These are phyloP conservation scores for Fusarium sp. DNA, from an alignment of 2,329 filamentous ascomycete genomes.

Conservation along the genomic window DNA sequence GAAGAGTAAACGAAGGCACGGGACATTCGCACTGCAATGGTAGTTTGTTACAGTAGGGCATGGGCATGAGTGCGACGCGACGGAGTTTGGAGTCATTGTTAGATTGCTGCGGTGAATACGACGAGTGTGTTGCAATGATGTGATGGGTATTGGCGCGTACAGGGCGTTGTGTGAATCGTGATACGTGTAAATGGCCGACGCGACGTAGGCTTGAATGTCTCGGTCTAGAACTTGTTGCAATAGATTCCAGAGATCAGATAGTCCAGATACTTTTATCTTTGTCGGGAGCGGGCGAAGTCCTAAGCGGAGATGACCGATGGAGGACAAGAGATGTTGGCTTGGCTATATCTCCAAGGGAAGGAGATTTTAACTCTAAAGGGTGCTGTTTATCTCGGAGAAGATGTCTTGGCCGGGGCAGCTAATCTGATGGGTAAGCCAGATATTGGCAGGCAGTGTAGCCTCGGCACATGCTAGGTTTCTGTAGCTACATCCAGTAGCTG, in stretches of 20 bases:
- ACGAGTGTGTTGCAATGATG: neutral
- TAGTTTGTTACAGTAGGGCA: neutral
- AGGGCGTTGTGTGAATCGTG: neutral
- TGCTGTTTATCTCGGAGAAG: neutral
- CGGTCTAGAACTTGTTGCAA: neutral
- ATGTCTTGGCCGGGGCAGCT: neutral
- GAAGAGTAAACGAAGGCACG: neutral
- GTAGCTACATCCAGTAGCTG: neutral
- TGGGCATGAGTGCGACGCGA: neutral
- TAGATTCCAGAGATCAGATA: neutral
- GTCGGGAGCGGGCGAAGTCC: neutral
- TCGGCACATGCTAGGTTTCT: neutral
- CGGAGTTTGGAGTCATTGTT: neutral
- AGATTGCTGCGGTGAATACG: neutral
- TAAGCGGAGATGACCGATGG: neutral
- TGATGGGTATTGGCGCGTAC: neutral
- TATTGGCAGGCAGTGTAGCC: neutral
- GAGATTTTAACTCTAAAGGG: neutral
- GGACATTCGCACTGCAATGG: neutral
- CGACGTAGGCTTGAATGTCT: neutral
- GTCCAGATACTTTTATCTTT: neutral
- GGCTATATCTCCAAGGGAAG: constrained; percentile 3
- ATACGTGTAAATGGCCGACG: neutral
- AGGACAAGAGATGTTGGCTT: neutral
- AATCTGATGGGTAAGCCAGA: neutral